Evolutionary conservation across 176 grass and related monocot genomes (phyloP).

Genomic region (Otatea glauca): DNA sequence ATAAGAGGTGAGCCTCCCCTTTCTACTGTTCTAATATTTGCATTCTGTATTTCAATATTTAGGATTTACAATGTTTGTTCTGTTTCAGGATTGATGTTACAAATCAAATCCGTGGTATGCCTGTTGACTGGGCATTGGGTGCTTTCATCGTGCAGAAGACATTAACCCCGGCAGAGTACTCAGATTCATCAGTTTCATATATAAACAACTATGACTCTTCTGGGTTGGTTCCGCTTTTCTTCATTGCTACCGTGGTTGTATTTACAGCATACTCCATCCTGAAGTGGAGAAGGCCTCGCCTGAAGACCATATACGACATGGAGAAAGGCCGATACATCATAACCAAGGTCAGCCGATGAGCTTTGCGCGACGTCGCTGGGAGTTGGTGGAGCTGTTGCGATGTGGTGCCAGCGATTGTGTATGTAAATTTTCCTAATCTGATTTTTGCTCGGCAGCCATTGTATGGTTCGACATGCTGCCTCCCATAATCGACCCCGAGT

Average conservation of each 20-base stretch:
- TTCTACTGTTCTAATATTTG: conserved; percentile 8
- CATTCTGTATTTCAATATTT: background rate
- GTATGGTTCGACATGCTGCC: background rate
- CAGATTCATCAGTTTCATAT: conserved; percentile 54
- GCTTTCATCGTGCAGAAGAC: conserved; percentile 70
- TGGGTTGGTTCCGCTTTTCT: conserved; percentile 45
- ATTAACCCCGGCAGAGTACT: conserved; percentile 51
- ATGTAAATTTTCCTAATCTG: conserved; percentile 46
- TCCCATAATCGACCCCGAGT: conserved; percentile 1
- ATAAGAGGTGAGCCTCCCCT: conserved; percentile 57
- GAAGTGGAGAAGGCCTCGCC: conserved; percentile 59
- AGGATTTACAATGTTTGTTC: conserved; percentile 23
- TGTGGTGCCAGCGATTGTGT: background rate
- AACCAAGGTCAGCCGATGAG: conserved; percentile 63
- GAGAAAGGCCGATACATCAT: conserved; percentile 80
- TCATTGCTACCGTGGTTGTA: conserved; percentile 56
- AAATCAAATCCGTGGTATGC: conserved; percentile 65
- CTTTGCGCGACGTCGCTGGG: background rate
- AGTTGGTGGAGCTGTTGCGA: conserved; percentile 33
- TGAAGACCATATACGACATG: conserved; percentile 73
- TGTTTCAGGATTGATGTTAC: conserved; percentile 76
- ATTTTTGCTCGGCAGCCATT: background rate
- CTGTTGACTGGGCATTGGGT: conserved; percentile 89
- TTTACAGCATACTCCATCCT: conserved; percentile 66
- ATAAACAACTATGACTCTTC: conserved; percentile 51